These are phyloP conservation scores for Ocimum tenuiflorum DNA, from an alignment of 257 asterid species.

Conservation along the genomic window DNA sequence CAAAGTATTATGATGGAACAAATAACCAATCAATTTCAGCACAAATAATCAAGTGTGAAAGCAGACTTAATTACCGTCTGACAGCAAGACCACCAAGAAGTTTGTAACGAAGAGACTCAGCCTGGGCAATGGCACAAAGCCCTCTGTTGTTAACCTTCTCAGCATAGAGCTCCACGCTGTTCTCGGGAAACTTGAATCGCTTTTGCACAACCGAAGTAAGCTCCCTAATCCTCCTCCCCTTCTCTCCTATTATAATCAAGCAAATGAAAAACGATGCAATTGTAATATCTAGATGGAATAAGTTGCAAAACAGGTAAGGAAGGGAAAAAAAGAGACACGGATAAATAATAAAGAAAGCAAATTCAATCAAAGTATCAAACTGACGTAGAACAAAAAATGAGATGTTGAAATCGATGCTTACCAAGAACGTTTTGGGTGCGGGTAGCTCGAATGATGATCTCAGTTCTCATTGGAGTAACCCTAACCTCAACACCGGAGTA, in stretches of 20 bases:
- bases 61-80: neutral
- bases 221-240: slow-evolving; percentile 65
- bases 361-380: neutral
- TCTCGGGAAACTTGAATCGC: slow-evolving; percentile 57
- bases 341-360: neutral
- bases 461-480: slow-evolving; percentile 77
- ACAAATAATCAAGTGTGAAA: neutral
- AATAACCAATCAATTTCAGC: neutral
- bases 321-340: neutral
- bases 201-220: slow-evolving; percentile 58
- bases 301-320: neutral
- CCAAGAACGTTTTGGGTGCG: slow-evolving; percentile 79
- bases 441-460: slow-evolving; percentile 72
- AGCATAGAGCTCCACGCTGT: slow-evolving; percentile 50
- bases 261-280: neutral
- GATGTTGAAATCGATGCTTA: neutral
- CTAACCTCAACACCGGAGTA: slow-evolving; percentile 76
- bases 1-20: no score
- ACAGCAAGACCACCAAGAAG: slow-evolving; percentile 55
- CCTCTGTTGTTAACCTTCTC: slow-evolving; percentile 56
- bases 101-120: slow-evolving; percentile 47
- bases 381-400: no score
- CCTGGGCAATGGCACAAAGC: slow-evolving; percentile 51
- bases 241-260: slow-evolving; percentile 40
- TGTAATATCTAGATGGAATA: no score